Base-by-base conservation (phyloP, 2,329 filamentous ascomycete genomes). In the Teratosphaeria viscida region DNA sequence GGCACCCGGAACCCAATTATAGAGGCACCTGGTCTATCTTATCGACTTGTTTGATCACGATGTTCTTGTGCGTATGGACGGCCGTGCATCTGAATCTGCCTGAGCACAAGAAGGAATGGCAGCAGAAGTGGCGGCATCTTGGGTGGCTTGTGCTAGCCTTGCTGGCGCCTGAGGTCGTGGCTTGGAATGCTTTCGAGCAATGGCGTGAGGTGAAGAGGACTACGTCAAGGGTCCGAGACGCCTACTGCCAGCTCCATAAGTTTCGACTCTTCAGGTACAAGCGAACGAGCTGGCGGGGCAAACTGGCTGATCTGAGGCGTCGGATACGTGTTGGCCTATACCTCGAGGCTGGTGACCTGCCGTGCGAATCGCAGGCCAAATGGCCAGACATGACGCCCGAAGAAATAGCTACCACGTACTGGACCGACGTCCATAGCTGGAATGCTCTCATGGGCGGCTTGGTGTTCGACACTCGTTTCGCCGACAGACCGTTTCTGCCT, bases 401-500 rank as follows among this genome's bases (percentile, higher is more conserved):
- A 14, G 11, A 43, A 14, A 43, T 16, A 14, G 11, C 16, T n/a
- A n/a, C 37, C 7, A 5, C 37, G 37, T 43, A 43, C 16, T 67
- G 65, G 65, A 64, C 59, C 10, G 57, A 61, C 23, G 59, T 60
- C 2, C 64, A 66, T 23, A 63, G 63, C 52, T 64, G 57, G 39
- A 62, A 64, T 29, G 63, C 59, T 11, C 55, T 62, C 23, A 66
- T 66, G 64, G 64, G 63, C 11, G 65, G 65, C 23, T 49, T 66
- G 16, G 59, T 57, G 1, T 59, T 65, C 37, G 37, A 43, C 37
- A 43, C 37, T 14, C 37, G 11, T 14, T 43, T 14, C 5, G 37
- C 37, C 16, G 37, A 43, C 12, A 43, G 37, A 14, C 37, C 37
- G 14, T 43, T 43, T 5, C 37, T 43, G 16, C 37, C 37, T 5